These are phyloP conservation scores for Dictyostelium purpureum DNA, from an alignment of 78 protist genomes.

Conservation along the genomic window DNA sequence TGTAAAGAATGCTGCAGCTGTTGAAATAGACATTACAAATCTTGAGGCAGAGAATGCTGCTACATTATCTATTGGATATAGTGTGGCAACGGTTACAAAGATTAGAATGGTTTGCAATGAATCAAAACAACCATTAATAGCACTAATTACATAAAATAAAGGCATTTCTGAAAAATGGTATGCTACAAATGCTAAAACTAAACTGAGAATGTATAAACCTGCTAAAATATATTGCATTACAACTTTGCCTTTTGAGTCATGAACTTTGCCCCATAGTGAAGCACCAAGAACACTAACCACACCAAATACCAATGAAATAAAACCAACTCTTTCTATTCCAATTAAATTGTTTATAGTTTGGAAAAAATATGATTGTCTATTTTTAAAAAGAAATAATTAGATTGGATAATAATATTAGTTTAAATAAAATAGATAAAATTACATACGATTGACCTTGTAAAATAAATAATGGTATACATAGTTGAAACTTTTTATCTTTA, in stretches of 20 bases:
- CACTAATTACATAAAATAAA: background rate
- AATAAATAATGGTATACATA: constrained; percentile 6
- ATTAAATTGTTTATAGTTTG: constrained; percentile 1
- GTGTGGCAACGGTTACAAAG: background rate
- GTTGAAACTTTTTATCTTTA: constrained; percentile 2
- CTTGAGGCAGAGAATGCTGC: constrained; percentile 23
- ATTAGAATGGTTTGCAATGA: constrained; percentile 38
- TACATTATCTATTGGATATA: constrained; percentile 28
- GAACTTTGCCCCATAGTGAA: constrained; percentile 2
- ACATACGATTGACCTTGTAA: constrained; percentile 57
- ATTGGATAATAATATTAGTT: too few species aligned
- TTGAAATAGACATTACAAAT: background rate
- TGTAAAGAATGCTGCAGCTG: constrained; percentile 7
- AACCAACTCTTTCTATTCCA: constrained; percentile 24
- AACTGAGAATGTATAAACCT: background rate
- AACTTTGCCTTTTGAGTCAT: constrained; percentile 25
- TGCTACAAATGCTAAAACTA: background rate
- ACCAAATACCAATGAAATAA: constrained; percentile 18
- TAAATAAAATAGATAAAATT: background rate
- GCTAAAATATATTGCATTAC: background rate
- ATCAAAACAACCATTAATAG: constrained; percentile 7
- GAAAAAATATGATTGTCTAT: constrained; percentile 40
- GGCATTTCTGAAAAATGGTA: background rate
- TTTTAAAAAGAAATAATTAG: background rate
- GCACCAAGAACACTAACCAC: constrained; percentile 1